phyloP scores from a whole-genome alignment of 2,329 filamentous ascomycete species.

The Alternaria conjuncta region DNA sequence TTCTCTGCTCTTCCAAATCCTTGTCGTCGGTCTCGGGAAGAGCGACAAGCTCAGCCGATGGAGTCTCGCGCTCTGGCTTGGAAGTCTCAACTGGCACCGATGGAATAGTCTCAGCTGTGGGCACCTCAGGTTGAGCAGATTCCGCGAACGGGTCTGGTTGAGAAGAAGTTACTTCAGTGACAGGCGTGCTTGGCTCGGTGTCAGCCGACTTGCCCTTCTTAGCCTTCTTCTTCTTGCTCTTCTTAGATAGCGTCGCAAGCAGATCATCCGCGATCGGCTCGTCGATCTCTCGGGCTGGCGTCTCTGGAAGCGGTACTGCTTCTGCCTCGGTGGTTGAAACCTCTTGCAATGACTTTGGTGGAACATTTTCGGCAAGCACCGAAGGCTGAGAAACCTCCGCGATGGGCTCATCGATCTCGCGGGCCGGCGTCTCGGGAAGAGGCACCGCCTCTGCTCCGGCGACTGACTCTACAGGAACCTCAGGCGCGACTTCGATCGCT shows the following conservation, averaged over 20 bases:
- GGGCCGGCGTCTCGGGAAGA: background rate
- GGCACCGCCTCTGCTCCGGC: background rate
- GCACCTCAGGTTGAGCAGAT: background rate
- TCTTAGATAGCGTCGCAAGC: constrained; percentile 45
- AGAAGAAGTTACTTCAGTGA: constrained; percentile 6
- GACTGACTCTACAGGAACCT: background rate
- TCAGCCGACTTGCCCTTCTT: constrained; percentile 19
- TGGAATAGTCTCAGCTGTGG: background rate
- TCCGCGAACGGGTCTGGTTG: background rate
- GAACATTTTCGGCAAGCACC: background rate
- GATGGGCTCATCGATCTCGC: background rate
- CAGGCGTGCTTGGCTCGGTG: constrained; percentile 14
- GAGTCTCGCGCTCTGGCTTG: background rate
- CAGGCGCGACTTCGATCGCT: background rate
- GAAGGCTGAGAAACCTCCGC: background rate
- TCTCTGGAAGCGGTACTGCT: background rate
- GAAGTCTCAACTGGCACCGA: background rate
- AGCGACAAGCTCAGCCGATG: constrained; percentile 3
- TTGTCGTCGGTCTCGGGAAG: background rate
- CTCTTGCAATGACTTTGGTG: background rate
- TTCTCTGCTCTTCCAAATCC: background rate
- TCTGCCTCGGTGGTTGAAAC: background rate
- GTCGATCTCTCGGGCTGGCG: background rate
- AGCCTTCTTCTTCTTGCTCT: constrained; percentile 50
- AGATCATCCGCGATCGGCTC: constrained; percentile 8